Base-by-base conservation (phyloP, 2,329 filamentous ascomycete species). In the Pseudogymnoascus sp. region DNA sequence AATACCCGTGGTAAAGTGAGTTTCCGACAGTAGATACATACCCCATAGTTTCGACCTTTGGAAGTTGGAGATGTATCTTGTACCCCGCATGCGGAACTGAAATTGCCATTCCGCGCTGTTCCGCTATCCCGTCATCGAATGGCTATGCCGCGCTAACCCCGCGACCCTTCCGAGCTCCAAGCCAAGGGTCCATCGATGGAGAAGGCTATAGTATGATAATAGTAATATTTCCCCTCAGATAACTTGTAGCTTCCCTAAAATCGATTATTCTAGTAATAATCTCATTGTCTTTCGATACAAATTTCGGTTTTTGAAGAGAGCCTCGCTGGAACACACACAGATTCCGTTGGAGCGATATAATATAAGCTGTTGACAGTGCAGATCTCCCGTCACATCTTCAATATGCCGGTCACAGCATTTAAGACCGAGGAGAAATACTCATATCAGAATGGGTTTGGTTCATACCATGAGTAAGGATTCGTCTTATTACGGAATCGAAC, bases 361-460 rank as follows among this genome's bases (percentile, higher is more conserved):
- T 14, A 33, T 14, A 33, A 21, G 28, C 50, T 11, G 18, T 14
- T 56, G 50, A 56, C 28, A 56, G 50, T 33, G 50, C 1, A 33
- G 50, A 56, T 56, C 50, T 56, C 50, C 50, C 16, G 28, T 21
- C n/a, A 12, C 1, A 4, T 25, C 28, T 62, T 33, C 40, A 69
- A 42, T 8, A 89, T 89, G 86, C 86, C 86, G 67, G 79, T 82
- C 70, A 87, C 85, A 33, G 75, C 82, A 14, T 89, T 89, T 77
- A 78, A 74, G 59, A 79, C 82, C 64, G 78, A 81, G 40, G 86
- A 89, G 73, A 86, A 84, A 67, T 89, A 89, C 76, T 78, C 75
- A 67, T 89, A 89, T 74, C 83, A 83, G 72, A 88, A 83, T 76
- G 86, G 86, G 72, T 89, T 89, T 76, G 79, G 78, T 72, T 84